phyloP scores from a whole-genome alignment of 2,329 filamentous ascomycete species.

The Talaromyces rugulosus region DNA sequence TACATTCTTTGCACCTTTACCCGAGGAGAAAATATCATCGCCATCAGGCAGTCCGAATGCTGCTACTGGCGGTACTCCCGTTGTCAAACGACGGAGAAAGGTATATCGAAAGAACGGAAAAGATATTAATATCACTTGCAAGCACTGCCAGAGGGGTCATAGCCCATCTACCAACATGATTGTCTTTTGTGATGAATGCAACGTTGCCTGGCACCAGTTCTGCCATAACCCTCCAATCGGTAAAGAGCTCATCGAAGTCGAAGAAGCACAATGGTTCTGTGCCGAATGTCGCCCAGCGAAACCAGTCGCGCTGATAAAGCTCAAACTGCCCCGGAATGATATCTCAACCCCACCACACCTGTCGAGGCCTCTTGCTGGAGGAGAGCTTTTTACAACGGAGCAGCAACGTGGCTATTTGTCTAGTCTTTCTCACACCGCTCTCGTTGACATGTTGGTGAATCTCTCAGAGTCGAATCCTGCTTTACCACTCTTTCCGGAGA shows the following conservation, averaged over 20 bases:
- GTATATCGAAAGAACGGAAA: constrained; percentile 40
- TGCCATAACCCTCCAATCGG: constrained; percentile 74
- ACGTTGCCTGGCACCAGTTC: constrained; percentile 73
- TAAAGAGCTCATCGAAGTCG: constrained; percentile 63
- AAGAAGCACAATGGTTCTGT: constrained; percentile 70
- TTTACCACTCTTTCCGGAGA: constrained; percentile 59
- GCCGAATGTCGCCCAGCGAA: constrained; percentile 49
- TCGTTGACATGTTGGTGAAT: constrained; percentile 63
- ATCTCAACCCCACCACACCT: neutral
- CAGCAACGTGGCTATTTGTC: constrained; percentile 63
- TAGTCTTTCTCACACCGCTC: constrained; percentile 55
- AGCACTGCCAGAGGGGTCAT: constrained; percentile 66
- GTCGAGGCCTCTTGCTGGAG: constrained; percentile 21
- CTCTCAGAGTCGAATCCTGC: constrained; percentile 60
- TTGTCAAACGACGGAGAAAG: constrained; percentile 55
- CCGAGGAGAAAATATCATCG: constrained; percentile 21
- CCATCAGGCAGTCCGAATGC: constrained; percentile 12
- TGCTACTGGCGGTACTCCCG: constrained; percentile 10
- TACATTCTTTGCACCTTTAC: constrained; percentile 57
- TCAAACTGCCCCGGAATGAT: constrained; percentile 10
- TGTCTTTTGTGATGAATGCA: constrained; percentile 81
- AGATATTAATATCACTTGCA: constrained; percentile 54
- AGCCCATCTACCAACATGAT: constrained; percentile 73
- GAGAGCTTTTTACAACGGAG: constrained; percentile 24
- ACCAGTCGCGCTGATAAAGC: constrained; percentile 13